Evolutionary conservation across 164 flowering plant genomes (phyloP), one percentile per base, ranked within the genome.

Genomic region (Akebia trifoliata): DNA sequence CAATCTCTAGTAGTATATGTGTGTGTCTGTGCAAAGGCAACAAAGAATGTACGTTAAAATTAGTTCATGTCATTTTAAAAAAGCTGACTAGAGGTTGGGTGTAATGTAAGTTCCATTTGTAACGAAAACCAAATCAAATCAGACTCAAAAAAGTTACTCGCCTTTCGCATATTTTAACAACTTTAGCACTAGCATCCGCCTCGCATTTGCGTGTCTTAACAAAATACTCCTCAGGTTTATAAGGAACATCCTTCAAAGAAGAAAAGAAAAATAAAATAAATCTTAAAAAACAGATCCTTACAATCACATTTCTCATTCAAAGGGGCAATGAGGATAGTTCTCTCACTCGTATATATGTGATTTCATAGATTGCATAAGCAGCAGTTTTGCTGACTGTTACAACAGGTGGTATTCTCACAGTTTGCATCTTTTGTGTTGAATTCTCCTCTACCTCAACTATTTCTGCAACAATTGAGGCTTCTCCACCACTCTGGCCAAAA

Each of bases 371-470:
- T 0, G 94, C 93, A 74, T 78, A 93, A 11, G 87, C 94, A 35
- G 94, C 83, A 24, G 98, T 75, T 37, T 93, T 93, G 60, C 80
- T 81, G 17, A 89, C 71, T 2, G 97, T 89, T 25, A 93, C 56
- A 15, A 84, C 82, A 0, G 97, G 97, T 1, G 98, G 96, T 18
- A 73, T 72, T 50, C 96, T 57, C 48, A 89, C 50, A 5, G 90
- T 87, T 36, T 81, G 84, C 90, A 87, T 87, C 60, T 74, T 75
- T 34, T 62, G 60, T 15, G 80, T 78, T 1, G 91, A 69, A 54
- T 85, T 81, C 69, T 87, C 93, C 74, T 89, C 95, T 54, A 80
- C 91, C 64, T 92, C 98, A 36, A 78, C 94, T 11, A 92, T 49
- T 66, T 89, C 86, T 20, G 97, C 98, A 44, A 87, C 84, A 54